Evolutionary conservation across 2,329 filamentous ascomycete species (phyloP).

Genomic region (Fonsecaea nubica): DNA sequence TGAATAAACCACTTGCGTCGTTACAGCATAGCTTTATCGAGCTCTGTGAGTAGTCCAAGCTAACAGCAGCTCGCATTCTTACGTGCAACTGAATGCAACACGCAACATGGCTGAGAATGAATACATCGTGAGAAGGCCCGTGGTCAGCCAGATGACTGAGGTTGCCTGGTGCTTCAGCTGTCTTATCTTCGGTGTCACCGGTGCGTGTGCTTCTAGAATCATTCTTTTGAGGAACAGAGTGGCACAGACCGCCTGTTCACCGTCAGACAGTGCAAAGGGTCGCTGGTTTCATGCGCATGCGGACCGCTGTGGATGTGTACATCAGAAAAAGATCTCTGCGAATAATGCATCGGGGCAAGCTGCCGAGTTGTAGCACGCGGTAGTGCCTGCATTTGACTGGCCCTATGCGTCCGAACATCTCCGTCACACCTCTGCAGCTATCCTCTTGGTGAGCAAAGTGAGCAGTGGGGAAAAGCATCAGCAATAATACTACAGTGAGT

Average conservation of each 20-base stretch:
- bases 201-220: slow-evolving; percentile 3
- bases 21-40: slow-evolving; percentile 5
- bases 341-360: background rate
- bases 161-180: slow-evolving; percentile 2
- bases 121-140: background rate
- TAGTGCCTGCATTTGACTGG: slow-evolving; percentile 5
- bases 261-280: background rate
- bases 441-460: background rate
- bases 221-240: background rate
- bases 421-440: slow-evolving; percentile 1
- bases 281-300: slow-evolving; percentile 7
- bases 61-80: background rate
- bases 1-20: slow-evolving; percentile 8
- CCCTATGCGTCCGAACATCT: slow-evolving; percentile 8
- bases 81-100: background rate
- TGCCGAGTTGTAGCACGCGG: background rate
- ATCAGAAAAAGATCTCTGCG: slow-evolving; percentile 19
- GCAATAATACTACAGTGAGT: background rate
- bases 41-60: background rate
- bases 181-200: background rate
- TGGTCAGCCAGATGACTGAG: slow-evolving; percentile 3
- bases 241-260: slow-evolving; percentile 16
- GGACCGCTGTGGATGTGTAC: slow-evolving; percentile 12
- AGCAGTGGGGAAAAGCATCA: slow-evolving; percentile 8
- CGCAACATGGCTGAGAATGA: background rate